Evolutionary conservation across 2,329 filamentous ascomycete genomes (phyloP).

Genomic region (Massarina eburnea): DNA sequence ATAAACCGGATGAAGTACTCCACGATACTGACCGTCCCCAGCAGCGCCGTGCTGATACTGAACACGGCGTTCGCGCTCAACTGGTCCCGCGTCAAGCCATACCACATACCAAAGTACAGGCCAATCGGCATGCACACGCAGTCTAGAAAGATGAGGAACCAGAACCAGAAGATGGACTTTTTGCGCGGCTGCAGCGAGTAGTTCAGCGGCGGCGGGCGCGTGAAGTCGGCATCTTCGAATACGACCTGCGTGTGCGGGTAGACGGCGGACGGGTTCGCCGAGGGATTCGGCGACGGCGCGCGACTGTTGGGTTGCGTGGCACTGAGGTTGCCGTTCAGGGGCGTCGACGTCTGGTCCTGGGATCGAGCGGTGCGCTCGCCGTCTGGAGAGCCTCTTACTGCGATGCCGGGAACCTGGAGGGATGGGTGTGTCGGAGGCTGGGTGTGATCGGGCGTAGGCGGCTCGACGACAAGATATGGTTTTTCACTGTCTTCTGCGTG

Average conservation of each 20-base stretch:
- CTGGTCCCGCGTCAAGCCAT: slow-evolving; percentile 49
- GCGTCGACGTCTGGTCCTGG: slow-evolving; percentile 11
- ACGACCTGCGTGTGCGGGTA: slow-evolving; percentile 45
- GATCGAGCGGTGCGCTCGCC: slow-evolving; percentile 14
- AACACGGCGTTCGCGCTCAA: slow-evolving; percentile 56
- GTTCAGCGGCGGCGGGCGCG: slow-evolving; percentile 55
- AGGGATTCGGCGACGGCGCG: slow-evolving; percentile 19
- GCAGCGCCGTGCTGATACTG: slow-evolving; percentile 56
- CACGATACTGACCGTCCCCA: slow-evolving; percentile 57
- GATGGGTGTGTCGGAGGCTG: slow-evolving; percentile 10
- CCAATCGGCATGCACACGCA: slow-evolving; percentile 60
- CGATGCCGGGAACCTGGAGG: slow-evolving; percentile 24
- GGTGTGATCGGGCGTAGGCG: neutral
- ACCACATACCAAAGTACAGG: slow-evolving; percentile 64
- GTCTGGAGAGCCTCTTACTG: slow-evolving; percentile 15
- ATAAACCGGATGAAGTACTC: slow-evolving; percentile 56
- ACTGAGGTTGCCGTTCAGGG: slow-evolving; percentile 18
- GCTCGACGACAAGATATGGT: neutral
- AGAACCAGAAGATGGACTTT: slow-evolving; percentile 60
- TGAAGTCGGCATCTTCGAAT: slow-evolving; percentile 44
- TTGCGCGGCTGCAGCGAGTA: slow-evolving; percentile 59
- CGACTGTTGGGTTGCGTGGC: slow-evolving; percentile 28
- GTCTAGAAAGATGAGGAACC: slow-evolving; percentile 61
- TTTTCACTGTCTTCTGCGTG: neutral
- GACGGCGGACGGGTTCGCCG: slow-evolving; percentile 37